Evolutionary conservation across 1,284 basidiomycete species (phyloP), one percentile per base, ranked within the genome.

Genomic region (Cystobasidium sp.): DNA sequence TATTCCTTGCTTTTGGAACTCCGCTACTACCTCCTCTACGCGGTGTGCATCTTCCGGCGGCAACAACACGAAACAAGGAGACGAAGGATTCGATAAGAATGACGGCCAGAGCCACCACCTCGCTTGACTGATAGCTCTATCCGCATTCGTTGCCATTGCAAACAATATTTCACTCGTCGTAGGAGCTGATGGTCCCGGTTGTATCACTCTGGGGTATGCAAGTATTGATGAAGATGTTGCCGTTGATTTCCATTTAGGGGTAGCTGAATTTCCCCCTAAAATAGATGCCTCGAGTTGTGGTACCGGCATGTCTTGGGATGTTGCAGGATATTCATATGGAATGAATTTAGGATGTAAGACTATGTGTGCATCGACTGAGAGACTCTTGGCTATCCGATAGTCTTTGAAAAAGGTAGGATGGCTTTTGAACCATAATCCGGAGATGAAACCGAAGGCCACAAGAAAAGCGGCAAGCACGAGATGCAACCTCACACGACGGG

Each of bases 91-190:
- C 22, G 63, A 12, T 9, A 65, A 37, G 63, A 65, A 65, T 10
- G 63, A 51, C 4, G 63, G 63, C 63, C 63, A 65, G 14, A 65
- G 46, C 44, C 49, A 22, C 63, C 63, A 65, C 41, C 22, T 4
- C n/a, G 63, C 49, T 39, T 51, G 63, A 52, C 46, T 51, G 44
- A 65, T 65, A 46, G 63, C 63, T 51, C 63, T 49, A 16, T 65
- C 63, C 22, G 63, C 63, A 18, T 9, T 65, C 2, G 63, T 65
- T 7, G 63, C 63, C 24, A 65, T 65, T 51, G 63, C 63, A 20
- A 65, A 65, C 10, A 65, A 44, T 37, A 65, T 65, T 24, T 65
- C 63, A 2, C 51, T 46, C 31, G 44, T 18, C 22, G 22, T 6
- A 51, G 63, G 63, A 22, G 63, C 63, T 22, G 12, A 22, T n/a